Evolutionary conservation across 2,329 filamentous ascomycete species (phyloP).

Genomic region (Fusarium sp.): DNA sequence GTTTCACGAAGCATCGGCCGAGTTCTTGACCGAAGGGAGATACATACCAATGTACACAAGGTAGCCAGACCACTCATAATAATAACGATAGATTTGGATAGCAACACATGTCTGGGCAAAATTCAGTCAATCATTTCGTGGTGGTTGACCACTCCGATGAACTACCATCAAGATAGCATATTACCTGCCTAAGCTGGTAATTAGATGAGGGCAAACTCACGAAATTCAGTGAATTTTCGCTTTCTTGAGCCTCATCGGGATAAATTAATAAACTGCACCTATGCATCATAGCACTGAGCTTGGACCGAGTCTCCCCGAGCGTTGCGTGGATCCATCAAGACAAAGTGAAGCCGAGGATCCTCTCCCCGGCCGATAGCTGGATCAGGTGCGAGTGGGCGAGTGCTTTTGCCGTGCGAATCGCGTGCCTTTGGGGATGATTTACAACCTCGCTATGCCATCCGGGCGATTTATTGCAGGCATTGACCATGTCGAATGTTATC

Average conservation of each 20-base stretch:
- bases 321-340: slow-evolving; percentile 18
- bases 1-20: slow-evolving; percentile 12
- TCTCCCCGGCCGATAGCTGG: slow-evolving; percentile 33
- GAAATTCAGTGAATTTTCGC: slow-evolving; percentile 3
- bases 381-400: slow-evolving; percentile 23
- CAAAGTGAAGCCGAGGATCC: slow-evolving; percentile 32
- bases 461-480: slow-evolving; percentile 6
- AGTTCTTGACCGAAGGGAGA: slow-evolving; percentile 13
- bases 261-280: slow-evolving; percentile 3
- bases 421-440: slow-evolving; percentile 3
- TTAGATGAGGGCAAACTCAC: slow-evolving; percentile 19
- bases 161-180: neutral
- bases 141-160: neutral
- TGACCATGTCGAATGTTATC: slow-evolving; percentile 6
- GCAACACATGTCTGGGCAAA: neutral
- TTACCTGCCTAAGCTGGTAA: neutral
- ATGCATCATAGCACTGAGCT: slow-evolving; percentile 6
- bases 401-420: slow-evolving; percentile 31
- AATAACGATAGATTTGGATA: slow-evolving; percentile 6
- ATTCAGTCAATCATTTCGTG: neutral
- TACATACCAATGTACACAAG: too few relatives aligned
- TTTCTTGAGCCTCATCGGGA: slow-evolving; percentile 9
- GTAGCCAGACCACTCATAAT: too few relatives aligned
- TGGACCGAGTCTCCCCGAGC: slow-evolving; percentile 8
- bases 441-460: slow-evolving; percentile 12